Percentiles rank a stretch among this genome's conserved stretches.
phyloP scores from a whole-genome alignment of 192 early-diverging fungal genomes.

The Umbelopsis sp. region DNA sequence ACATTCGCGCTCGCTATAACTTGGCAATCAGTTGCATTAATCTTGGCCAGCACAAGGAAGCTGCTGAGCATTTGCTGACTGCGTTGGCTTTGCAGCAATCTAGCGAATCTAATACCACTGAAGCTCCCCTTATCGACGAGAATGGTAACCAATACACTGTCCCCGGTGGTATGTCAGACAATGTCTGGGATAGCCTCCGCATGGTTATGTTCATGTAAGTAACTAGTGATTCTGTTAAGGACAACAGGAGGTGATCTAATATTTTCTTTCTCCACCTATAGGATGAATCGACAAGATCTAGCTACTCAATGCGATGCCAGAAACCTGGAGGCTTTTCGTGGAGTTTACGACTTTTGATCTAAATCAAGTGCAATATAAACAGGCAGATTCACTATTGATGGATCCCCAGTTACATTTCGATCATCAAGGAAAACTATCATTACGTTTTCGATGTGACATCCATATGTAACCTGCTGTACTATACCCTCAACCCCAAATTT shows the following conservation, averaged over 20 bases:
- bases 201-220: constrained; percentile 59
- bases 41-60: constrained; percentile 84
- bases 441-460: not conserved
- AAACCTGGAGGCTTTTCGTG: constrained; percentile 80
- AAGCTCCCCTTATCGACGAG: constrained; percentile 36
- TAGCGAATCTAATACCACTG: constrained; percentile 45
- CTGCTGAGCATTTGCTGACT: constrained; percentile 90
- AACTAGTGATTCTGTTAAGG: not conserved
- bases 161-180: constrained; percentile 63
- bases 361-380: not conserved
- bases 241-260: not conserved
- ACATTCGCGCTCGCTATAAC: constrained; percentile 96
- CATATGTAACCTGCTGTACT: not conserved
- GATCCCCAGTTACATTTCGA: not conserved
- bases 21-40: constrained; percentile 92
- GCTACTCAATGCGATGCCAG: constrained; percentile 75
- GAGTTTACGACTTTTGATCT: constrained; percentile 83
- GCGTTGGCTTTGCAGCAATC: constrained; percentile 81
- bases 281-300: constrained; percentile 82
- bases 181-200: constrained; percentile 84
- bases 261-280: constrained; percentile 52
- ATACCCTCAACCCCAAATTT: not conserved
- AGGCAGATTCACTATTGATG: not conserved
- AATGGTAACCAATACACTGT: constrained; percentile 24
- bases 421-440: not conserved